phyloP scores from a whole-genome alignment of 2,329 filamentous ascomycete species.

The Anthostomella pinea region DNA sequence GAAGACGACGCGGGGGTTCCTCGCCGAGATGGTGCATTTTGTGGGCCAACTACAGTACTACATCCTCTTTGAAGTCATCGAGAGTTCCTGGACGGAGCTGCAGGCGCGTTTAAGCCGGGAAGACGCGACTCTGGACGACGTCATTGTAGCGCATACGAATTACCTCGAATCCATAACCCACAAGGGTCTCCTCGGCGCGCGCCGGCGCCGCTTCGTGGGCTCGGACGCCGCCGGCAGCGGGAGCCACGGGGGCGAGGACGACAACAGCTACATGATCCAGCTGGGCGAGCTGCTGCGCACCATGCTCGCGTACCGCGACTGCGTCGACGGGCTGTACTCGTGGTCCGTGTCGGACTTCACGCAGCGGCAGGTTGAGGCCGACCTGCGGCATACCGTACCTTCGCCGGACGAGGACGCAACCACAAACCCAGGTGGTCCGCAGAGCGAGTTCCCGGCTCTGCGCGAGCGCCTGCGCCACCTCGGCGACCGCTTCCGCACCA shows the following conservation, averaged over 20 bases:
- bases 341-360: conserved; percentile 96
- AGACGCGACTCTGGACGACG: conserved; percentile 87
- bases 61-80: conserved; percentile 97
- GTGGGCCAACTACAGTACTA: conserved; percentile 97
- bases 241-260: conserved; percentile 51
- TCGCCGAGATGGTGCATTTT: conserved; percentile 99
- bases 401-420: conserved; percentile 26
- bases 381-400: conserved; percentile 51
- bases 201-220: conserved; percentile 43
- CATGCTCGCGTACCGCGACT: conserved; percentile 92
- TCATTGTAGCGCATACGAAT: conserved; percentile 85
- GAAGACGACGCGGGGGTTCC: conserved; percentile 83
- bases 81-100: conserved; percentile 89
- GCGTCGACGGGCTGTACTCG: conserved; percentile 89
- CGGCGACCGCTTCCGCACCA: conserved; percentile 70
- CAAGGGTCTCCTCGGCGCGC: conserved; percentile 85
- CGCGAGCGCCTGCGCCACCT: conserved; percentile 71
- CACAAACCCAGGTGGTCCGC: conserved; percentile 53
- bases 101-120: conserved; percentile 79
- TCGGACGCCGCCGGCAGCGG: conserved; percentile 37
- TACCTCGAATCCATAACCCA: conserved; percentile 95
- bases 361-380: conserved; percentile 79
- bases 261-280: conserved; percentile 80
- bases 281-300: conserved; percentile 88
- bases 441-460: conserved; percentile 68